phyloP scores from a whole-genome alignment of 2,329 filamentous ascomycete genomes.

The Chaetomium strumarium region DNA sequence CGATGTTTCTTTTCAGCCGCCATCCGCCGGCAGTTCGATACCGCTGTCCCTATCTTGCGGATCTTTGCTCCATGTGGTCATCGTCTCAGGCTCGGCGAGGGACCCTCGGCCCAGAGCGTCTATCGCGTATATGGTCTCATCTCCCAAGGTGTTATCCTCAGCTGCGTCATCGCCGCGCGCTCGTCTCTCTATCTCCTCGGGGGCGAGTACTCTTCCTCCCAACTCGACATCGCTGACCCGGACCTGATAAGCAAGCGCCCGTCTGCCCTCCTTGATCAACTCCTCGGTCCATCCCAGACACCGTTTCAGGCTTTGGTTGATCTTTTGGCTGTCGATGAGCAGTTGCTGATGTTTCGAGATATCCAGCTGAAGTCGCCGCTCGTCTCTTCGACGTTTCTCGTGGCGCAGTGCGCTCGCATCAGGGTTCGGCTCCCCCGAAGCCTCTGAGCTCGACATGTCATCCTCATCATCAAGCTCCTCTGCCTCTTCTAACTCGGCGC shows the following conservation, averaged over 20 bases:
- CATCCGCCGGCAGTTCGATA: conserved; percentile 42
- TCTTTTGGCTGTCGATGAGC: conserved; percentile 83
- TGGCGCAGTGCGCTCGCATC: conserved; percentile 38
- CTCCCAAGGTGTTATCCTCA: conserved; percentile 16
- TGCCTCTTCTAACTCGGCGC: conserved; percentile 46
- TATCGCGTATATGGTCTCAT: conserved; percentile 9
- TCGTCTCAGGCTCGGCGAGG: background rate
- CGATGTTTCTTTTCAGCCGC: conserved; percentile 16
- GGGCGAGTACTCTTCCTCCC: conserved; percentile 69
- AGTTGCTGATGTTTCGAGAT: conserved; percentile 84
- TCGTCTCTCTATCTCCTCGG: conserved; percentile 45
- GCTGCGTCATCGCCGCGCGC: conserved; percentile 26
- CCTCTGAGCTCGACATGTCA: conserved; percentile 38
- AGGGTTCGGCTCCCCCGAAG: conserved; percentile 36
- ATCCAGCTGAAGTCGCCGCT: conserved; percentile 77
- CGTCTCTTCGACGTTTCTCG: conserved; percentile 61
- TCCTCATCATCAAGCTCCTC: conserved; percentile 43
- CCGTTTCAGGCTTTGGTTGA: conserved; percentile 88
- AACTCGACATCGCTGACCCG: conserved; percentile 72
- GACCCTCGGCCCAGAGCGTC: conserved; percentile 3
- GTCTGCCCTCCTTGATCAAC: conserved; percentile 81
- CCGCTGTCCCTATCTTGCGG: conserved; percentile 48
- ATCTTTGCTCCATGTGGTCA: conserved; percentile 31
- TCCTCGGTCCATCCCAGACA: conserved; percentile 88
- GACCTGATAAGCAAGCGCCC: conserved; percentile 79